These are phyloP conservation scores for Fusarium sp. DNA, from an alignment of 2,329 filamentous ascomycete species.

Conservation along the genomic window DNA sequence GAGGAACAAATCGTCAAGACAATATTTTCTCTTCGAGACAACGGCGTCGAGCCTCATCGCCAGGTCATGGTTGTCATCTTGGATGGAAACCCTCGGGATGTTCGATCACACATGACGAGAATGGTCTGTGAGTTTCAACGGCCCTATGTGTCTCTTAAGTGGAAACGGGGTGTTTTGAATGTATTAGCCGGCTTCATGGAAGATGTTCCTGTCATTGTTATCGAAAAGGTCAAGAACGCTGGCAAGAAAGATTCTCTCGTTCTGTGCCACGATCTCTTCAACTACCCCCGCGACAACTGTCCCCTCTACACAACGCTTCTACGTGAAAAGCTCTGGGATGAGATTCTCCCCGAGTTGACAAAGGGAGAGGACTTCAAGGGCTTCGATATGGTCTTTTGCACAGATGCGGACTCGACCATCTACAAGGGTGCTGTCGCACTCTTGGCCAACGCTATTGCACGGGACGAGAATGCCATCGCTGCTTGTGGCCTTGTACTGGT, in stretches of 20 bases:
- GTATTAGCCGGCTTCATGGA: conserved; percentile 35
- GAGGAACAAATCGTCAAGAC: conserved; percentile 41
- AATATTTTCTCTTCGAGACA: conserved; percentile 35
- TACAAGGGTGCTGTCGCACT: conserved; percentile 33
- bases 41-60: conserved; percentile 34
- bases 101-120: conserved; percentile 33
- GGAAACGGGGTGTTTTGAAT: conserved; percentile 33
- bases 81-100: conserved; percentile 34
- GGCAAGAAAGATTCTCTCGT: conserved; percentile 38
- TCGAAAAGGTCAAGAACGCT: conserved; percentile 38
- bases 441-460: conserved; percentile 24
- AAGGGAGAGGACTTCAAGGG: conserved; percentile 23
- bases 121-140: conserved; percentile 29
- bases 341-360: conserved; percentile 27
- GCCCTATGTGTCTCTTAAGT: conserved; percentile 32
- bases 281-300: conserved; percentile 29
- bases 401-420: conserved; percentile 36
- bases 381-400: conserved; percentile 39
- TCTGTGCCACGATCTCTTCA: conserved; percentile 36
- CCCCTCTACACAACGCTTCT: conserved; percentile 33
- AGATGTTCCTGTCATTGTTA: conserved; percentile 36
- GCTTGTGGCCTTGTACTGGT: conserved; percentile 35
- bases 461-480: conserved; percentile 34
- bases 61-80: conserved; percentile 38
- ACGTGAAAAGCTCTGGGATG: conserved; percentile 32